phyloP scores from a whole-genome alignment of 208 protist genomes.

The Leishmania tarentolae region DNA sequence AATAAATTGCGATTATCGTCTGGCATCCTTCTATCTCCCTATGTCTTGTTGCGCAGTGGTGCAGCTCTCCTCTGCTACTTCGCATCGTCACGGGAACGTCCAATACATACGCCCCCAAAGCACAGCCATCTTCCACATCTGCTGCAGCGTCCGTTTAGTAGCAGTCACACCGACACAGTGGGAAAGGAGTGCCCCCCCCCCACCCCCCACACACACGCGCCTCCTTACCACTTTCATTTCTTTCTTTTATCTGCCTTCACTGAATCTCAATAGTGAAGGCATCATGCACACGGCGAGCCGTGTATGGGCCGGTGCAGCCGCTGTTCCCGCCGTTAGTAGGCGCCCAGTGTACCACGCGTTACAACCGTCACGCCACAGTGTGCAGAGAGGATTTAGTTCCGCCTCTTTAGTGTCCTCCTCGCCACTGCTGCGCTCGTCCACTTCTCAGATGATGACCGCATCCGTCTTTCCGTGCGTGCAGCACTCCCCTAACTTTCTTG shows the following conservation, averaged over 20 bases:
- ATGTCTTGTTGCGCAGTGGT: neutral
- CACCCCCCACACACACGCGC: no score
- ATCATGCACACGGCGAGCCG: neutral
- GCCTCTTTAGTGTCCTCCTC: neutral
- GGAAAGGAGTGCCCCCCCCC: neutral
- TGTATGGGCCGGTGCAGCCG: neutral
- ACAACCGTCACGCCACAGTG: neutral
- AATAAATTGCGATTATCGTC: neutral
- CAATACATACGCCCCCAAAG: neutral
- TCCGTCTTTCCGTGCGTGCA: neutral
- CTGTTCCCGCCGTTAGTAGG: neutral
- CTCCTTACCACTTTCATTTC: neutral
- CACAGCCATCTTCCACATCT: neutral
- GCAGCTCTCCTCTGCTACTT: neutral
- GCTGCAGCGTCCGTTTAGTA: neutral
- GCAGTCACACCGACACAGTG: neutral
- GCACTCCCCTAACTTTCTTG: neutral
- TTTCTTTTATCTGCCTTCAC: neutral
- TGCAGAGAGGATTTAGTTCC: neutral
- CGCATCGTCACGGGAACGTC: neutral
- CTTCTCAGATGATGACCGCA: neutral
- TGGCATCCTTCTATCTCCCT: neutral
- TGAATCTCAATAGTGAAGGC: neutral
- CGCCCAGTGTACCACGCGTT: neutral
- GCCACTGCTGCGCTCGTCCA: neutral